phyloP scores from a whole-genome alignment of 1,139 yeast species.

The Magnusiomyces magnusii region DNA sequence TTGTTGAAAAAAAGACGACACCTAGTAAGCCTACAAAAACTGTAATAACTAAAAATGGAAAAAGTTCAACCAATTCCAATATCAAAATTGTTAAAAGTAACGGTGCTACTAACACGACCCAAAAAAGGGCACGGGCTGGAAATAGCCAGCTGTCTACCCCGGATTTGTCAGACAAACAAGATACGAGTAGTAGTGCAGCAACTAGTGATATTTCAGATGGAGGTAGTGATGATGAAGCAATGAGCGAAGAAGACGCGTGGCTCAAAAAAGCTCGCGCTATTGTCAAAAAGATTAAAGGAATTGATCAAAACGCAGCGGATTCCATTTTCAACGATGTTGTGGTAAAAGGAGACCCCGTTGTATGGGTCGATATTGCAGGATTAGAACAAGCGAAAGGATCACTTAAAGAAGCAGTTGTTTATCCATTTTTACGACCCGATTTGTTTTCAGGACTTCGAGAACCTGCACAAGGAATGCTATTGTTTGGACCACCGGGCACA shows the following conservation, averaged over 20 bases:
- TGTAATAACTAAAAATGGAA: not conserved
- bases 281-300: conserved; percentile 13
- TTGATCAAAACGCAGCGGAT: conserved; percentile 49
- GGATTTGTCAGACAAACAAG: not conserved
- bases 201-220: not conserved
- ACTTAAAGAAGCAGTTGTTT: conserved; percentile 91
- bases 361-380: conserved; percentile 97
- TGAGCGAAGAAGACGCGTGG: conserved; percentile 23
- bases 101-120: conserved; percentile 3
- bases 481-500: conserved; percentile 98
- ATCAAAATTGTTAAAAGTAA: not conserved
- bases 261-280: conserved; percentile 18
- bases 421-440: conserved; percentile 93
- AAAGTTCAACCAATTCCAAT: not conserved
- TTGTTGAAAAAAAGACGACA: not conserved
- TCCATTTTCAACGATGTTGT: conserved; percentile 89
- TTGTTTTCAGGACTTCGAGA: conserved; percentile 85
- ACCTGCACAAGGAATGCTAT: conserved; percentile 92
- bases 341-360: conserved; percentile 90
- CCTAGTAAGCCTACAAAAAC: not conserved
- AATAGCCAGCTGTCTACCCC: not conserved
- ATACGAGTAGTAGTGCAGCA: conserved; percentile 1
- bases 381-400: conserved; percentile 83
- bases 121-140: not conserved
- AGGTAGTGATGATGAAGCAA: conserved; percentile 12